Evolutionary conservation across 495 filamentous ascomycete genomes (phyloP).

Genomic region (Trypethelium eluteriae): DNA sequence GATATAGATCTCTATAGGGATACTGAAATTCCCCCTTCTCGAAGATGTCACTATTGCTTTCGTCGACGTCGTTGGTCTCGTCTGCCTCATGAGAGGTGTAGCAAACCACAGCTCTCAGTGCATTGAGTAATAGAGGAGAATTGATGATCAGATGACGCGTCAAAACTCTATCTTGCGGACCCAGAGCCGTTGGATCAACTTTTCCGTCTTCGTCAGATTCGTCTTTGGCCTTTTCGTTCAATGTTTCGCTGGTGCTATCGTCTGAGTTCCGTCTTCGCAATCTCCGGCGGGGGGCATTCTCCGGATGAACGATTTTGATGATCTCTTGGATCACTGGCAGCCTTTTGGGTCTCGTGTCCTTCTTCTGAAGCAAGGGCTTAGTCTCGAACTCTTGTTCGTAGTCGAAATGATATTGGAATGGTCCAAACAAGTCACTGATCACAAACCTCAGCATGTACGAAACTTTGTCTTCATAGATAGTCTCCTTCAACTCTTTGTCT

Average conservation of each 20-base stretch:
- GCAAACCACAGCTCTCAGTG: not conserved
- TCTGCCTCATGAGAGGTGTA: not conserved
- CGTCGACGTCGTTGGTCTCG: not conserved
- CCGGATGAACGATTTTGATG: not conserved
- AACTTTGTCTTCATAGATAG: not conserved
- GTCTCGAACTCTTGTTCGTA: not conserved
- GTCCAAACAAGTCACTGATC: not conserved
- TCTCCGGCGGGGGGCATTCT: not conserved
- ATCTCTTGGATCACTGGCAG: not conserved
- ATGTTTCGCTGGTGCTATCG: not conserved
- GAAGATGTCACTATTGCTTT: not conserved
- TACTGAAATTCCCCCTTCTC: not conserved
- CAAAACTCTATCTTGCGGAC: not conserved
- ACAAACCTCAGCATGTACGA: not conserved
- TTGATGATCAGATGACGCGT: not conserved
- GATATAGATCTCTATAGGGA: not conserved
- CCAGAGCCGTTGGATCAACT: not conserved
- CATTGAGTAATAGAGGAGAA: not conserved
- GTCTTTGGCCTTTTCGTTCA: not conserved
- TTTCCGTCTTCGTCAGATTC: not conserved
- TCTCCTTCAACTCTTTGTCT: not conserved
- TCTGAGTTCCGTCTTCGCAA: not conserved
- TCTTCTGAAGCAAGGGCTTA: not conserved
- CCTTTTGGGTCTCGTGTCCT: not conserved
- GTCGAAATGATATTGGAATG: not conserved